These are phyloP conservation scores for Zygnema cylindricum DNA, from an alignment of 139 green algal genomes.

Conservation along the genomic window DNA sequence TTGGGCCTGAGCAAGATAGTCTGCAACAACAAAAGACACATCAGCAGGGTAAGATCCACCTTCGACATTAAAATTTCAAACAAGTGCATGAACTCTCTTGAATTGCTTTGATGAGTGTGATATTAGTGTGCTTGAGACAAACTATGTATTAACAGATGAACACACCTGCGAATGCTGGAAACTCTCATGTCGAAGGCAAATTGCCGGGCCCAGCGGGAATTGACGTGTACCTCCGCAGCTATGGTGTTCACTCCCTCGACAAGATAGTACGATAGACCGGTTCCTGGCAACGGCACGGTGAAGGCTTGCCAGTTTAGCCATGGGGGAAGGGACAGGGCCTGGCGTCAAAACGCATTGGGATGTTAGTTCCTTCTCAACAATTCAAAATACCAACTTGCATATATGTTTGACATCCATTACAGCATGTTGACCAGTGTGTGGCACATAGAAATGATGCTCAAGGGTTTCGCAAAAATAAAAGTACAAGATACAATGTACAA, in stretches of 20 bases:
- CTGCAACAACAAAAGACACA: neutral
- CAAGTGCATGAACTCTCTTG: too few species aligned
- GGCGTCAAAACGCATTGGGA: neutral
- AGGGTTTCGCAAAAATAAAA: neutral
- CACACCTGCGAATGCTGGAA: neutral
- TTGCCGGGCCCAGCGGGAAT: neutral
- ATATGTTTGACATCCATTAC: too few species aligned
- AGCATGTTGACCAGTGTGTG: neutral
- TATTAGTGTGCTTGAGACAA: too few species aligned
- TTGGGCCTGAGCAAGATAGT: neutral
- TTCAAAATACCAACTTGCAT: too few species aligned
- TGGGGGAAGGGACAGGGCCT: neutral
- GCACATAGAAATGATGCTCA: neutral
- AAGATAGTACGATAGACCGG: neutral
- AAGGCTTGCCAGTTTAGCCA: neutral
- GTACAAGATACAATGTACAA: neutral
- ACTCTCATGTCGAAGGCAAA: conserved; percentile 24
- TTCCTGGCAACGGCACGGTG: neutral
- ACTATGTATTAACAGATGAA: neutral
- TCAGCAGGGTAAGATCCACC: neutral
- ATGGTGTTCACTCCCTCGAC: conserved; percentile 43
- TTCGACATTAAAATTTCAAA: too few species aligned
- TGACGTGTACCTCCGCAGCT: conserved; percentile 12
- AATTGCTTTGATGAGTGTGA: too few species aligned
- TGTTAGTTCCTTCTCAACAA: too few species aligned